Percentiles rank a stretch among this genome's conserved stretches.
Conservation (phyloP, 345 rosid species). For the Eucalyptus dawsonii region DNA sequence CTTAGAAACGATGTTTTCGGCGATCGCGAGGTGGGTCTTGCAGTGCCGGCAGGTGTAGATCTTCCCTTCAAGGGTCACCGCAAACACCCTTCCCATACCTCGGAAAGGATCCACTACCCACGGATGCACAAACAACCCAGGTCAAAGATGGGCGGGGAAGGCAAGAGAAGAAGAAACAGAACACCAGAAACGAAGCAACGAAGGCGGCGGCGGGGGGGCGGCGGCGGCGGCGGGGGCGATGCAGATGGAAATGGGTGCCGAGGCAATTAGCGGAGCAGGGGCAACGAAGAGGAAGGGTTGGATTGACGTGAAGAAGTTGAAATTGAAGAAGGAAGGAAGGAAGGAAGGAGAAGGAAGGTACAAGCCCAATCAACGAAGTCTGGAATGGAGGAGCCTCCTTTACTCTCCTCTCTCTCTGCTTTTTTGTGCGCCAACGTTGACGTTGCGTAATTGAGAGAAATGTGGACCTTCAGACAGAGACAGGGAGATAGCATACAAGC, state of each 20-base stretch:
- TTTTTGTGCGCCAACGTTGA: background rate
- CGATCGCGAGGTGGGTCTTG: conserved; percentile 76
- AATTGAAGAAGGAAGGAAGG: background rate
- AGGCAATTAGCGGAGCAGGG: background rate
- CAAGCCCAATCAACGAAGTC: no score
- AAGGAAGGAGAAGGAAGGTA: background rate
- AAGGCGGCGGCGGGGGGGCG: background rate
- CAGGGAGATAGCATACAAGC: background rate
- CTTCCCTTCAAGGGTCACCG: conserved; percentile 83
- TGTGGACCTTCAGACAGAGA: background rate
- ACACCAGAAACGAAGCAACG: background rate
- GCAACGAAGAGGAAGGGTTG: background rate
- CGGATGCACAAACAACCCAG: background rate
- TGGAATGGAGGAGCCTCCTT: no score
- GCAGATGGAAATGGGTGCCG: background rate
- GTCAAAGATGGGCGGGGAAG: background rate
- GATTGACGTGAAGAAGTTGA: background rate
- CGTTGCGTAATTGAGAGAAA: background rate
- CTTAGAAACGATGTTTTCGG: conserved; percentile 74
- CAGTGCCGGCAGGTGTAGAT: conserved; percentile 94
- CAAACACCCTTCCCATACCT: conserved; percentile 85
- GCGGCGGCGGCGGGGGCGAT: background rate
- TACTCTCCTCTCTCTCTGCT: no score
- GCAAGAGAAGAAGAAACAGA: background rate
- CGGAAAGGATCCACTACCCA: background rate